Evolutionary conservation across 768 basidiomycete genomes (phyloP).

Genomic region (Termitomyces sp.): DNA sequence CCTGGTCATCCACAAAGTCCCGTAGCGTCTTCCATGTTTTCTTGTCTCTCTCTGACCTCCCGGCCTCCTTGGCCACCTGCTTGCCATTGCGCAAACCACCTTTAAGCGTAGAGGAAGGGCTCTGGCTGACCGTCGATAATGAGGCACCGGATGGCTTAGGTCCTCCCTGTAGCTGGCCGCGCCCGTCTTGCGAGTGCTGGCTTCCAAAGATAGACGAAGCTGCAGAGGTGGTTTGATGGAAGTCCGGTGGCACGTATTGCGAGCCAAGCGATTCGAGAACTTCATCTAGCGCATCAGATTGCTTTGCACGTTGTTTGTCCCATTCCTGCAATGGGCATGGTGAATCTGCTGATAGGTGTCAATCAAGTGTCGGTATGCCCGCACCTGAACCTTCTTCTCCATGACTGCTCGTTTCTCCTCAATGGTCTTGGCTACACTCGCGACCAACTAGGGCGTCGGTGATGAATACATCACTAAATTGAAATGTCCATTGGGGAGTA

Average conservation of each 20-base stretch:
- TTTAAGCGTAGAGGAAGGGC: conserved; percentile 30
- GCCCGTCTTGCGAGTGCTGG: conserved; percentile 49
- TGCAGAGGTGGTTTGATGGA: conserved; percentile 53
- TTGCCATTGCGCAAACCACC: conserved; percentile 12
- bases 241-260: conserved; percentile 73
- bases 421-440: conserved; percentile 66
- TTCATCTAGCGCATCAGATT: conserved; percentile 56
- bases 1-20: conserved; percentile 82
- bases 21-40: conserved; percentile 75
- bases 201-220: conserved; percentile 79
- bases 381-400: conserved; percentile 55
- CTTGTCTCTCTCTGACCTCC: conserved; percentile 34
- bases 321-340: conserved; percentile 45
- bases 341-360: not conserved
- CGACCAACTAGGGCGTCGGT: conserved; percentile 49
- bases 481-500: conserved; percentile 18
- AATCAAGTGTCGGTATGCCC: conserved; percentile 12
- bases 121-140: conserved; percentile 21
- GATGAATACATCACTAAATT: not conserved
- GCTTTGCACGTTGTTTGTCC: conserved; percentile 58
- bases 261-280: conserved; percentile 68
- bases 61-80: conserved; percentile 11
- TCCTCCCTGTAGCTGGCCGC: conserved; percentile 17
- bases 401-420: conserved; percentile 63
- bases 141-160: conserved; percentile 9